Percentiles rank a stretch among this genome's conserved stretches.
Evolutionary conservation across 352 stramenopile species (phyloP).

Genomic region (Pythium rhizo-oryzae): DNA sequence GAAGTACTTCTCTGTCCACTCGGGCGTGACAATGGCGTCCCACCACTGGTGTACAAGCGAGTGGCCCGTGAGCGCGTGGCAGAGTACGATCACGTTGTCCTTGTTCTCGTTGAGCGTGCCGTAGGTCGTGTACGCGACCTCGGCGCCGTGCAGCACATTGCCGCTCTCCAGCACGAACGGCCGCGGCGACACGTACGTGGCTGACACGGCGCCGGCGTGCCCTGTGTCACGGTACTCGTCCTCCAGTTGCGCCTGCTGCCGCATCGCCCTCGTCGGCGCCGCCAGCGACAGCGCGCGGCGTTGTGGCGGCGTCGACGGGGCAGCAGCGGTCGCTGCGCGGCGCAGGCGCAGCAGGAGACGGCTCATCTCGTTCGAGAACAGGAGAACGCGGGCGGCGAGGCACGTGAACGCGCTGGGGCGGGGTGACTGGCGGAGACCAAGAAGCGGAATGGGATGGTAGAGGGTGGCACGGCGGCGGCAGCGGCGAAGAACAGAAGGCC

Average conservation of each 20-base stretch:
- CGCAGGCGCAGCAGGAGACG: slow-evolving; percentile 9
- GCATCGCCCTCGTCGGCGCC: background rate
- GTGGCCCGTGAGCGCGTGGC: slow-evolving; percentile 96
- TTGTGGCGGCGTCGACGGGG: background rate
- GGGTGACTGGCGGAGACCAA: background rate
- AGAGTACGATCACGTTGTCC: slow-evolving; percentile 94
- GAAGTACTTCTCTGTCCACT: slow-evolving; percentile 97
- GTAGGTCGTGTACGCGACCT: slow-evolving; percentile 96
- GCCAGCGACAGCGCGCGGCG: slow-evolving; percentile 7
- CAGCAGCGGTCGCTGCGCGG: background rate
- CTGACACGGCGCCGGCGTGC: slow-evolving; percentile 49
- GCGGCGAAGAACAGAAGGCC: background rate
- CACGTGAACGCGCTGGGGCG: background rate
- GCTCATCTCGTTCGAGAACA: slow-evolving; percentile 6
- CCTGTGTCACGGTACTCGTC: slow-evolving; percentile 64
- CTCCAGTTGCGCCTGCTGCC: slow-evolving; percentile 35
- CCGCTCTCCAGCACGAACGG: slow-evolving; percentile 69
- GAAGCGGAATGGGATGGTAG: slow-evolving; percentile 13
- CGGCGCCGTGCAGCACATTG: slow-evolving; percentile 57
- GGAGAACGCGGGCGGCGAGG: slow-evolving; percentile 1
- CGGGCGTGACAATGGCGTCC: slow-evolving; percentile 92
- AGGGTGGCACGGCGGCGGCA: background rate
- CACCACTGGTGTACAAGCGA: slow-evolving; percentile 94
- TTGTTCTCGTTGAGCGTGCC: slow-evolving; percentile 84
- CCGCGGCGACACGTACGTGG: slow-evolving; percentile 42